Base-by-base conservation (phyloP, 192 early-diverging fungal genomes). In the Ramicandelaber brevisporus region DNA sequence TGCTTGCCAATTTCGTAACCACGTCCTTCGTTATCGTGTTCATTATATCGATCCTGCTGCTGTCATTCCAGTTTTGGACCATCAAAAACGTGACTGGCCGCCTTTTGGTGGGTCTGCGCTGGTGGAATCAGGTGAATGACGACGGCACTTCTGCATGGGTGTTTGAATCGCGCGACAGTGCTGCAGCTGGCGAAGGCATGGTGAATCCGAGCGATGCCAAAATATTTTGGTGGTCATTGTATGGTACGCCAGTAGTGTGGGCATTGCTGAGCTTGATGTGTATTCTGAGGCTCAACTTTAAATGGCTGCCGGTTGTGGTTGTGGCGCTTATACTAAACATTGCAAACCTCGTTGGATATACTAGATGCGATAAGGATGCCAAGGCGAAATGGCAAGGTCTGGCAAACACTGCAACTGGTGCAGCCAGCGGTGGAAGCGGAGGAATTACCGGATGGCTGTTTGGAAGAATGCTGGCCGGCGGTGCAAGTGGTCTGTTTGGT, bases 91-190 rank as follows among this genome's bases (percentile, higher is more conserved):
- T 99, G 12, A 77, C 87, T 13, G 93, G 93, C 0, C 68, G 93
- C 28, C 54, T 95, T 21, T 60, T 99, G 26, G 93, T 99, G 8
- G 93, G 93, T 12, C 53, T 99, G 32, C 67, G 93, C 37, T 99
- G 93, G 93, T 99, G 93, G 93, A 99, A 89, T 54, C 80, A 93
- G 50, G 83, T 95, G 38, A 64, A 67, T 27, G 87, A 90, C 26
- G 93, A 95, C 49, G 93, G 93, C 17, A 65, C 79, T 2, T 86
- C 75, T 37, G 72, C 66, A 37, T 99, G 93, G 93, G 65, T 86
- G 9, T 99, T 93, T 65, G 93, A 99, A 46, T 77, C 75, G 26
- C 63, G 70, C 21, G 70, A 86, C 20, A 29, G 24, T 11, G 35
- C 33, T 18, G 24, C 52, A 63, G 77, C 68, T 44, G n/a, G n/a